Evolutionary conservation across 1,139 yeast species (phyloP).

Genomic region (Geotrichum carabidarum): DNA sequence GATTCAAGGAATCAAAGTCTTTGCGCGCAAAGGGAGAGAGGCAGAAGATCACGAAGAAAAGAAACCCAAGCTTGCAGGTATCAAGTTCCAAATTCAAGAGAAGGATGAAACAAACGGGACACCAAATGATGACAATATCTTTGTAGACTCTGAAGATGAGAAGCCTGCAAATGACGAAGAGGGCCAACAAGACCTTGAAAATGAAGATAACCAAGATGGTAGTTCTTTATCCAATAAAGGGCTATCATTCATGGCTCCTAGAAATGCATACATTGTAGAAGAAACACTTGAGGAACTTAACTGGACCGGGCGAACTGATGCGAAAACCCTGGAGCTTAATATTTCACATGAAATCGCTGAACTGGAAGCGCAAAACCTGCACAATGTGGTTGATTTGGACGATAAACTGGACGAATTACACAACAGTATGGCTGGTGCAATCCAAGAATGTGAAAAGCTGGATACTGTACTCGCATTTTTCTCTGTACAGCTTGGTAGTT

Average conservation of each 20-base stretch:
- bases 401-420: slow-evolving; percentile 44
- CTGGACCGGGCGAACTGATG: slow-evolving; percentile 66
- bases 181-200: neutral
- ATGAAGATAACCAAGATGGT: neutral
- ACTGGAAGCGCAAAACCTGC: slow-evolving; percentile 48
- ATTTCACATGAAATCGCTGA: slow-evolving; percentile 50
- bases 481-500: slow-evolving; percentile 54
- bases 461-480: slow-evolving; percentile 52
- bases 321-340: slow-evolving; percentile 51
- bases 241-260: slow-evolving; percentile 11
- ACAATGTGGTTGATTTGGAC: slow-evolving; percentile 46
- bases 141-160: neutral
- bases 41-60: neutral
- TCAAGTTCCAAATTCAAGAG: slow-evolving; percentile 4
- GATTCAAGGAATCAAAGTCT: slow-evolving; percentile 16
- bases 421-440: slow-evolving; percentile 43
- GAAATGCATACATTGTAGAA: slow-evolving; percentile 41
- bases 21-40: slow-evolving; percentile 11
- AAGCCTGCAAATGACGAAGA: slow-evolving; percentile 1
- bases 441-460: slow-evolving; percentile 62
- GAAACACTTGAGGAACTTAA: slow-evolving; percentile 69
- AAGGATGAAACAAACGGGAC: neutral
- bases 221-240: neutral
- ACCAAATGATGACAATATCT: neutral
- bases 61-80: slow-evolving; percentile 2